Evolutionary conservation across 257 asterid species (phyloP).

Genomic region (Penstemon davidsonii): DNA sequence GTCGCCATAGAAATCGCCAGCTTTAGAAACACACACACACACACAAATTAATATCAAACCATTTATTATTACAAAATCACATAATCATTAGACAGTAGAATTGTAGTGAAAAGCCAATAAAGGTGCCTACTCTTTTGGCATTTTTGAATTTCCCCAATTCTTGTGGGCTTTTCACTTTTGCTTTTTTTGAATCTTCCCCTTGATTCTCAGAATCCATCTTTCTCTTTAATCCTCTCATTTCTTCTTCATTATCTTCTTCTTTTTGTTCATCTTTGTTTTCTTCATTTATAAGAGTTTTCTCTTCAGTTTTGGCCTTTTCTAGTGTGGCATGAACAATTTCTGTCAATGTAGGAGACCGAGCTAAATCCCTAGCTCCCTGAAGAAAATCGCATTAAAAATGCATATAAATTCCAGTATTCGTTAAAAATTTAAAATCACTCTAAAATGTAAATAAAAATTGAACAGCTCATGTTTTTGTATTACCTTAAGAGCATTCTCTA

Average conservation of each 20-base stretch:
- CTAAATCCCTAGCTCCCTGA: slow-evolving; percentile 80
- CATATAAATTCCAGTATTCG: neutral
- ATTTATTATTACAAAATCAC: neutral
- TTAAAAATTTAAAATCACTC: neutral
- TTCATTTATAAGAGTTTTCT: slow-evolving; percentile 9
- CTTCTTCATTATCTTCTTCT: slow-evolving; percentile 21
- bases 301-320: slow-evolving; percentile 46
- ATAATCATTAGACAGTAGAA: neutral
- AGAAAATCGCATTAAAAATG: slow-evolving; percentile 6
- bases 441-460: too few relatives aligned
- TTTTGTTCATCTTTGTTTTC: neutral
- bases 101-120: neutral
- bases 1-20: slow-evolving; percentile 90
- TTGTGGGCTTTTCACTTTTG: neutral
- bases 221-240: slow-evolving; percentile 69
- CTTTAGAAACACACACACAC: slow-evolving; percentile 29
- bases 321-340: slow-evolving; percentile 60
- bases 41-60: too few relatives aligned
- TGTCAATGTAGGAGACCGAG: slow-evolving; percentile 67
- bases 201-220: slow-evolving; percentile 43
- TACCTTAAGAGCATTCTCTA: slow-evolving; percentile 86
- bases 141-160: slow-evolving; percentile 62
- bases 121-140: slow-evolving; percentile 70
- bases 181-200: slow-evolving; percentile 22
- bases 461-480: too few relatives aligned